A percentile compares a stretch with the other conserved stretches of the same genome.
phyloP scores from a whole-genome alignment of 768 basidiomycete species.

The Naganishia friedmannii region DNA sequence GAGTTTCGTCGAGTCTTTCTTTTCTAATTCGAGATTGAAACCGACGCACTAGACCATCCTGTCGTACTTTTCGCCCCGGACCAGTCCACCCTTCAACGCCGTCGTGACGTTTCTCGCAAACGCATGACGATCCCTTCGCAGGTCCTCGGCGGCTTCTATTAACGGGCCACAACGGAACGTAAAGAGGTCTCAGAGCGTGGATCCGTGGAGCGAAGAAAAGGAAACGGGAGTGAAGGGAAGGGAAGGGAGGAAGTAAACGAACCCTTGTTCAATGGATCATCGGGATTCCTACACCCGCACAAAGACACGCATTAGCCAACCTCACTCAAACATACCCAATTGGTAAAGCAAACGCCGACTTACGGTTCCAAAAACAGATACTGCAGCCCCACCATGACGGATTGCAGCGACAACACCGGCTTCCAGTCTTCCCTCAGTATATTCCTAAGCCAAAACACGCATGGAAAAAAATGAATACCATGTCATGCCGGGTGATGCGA shows the following conservation, averaged over 20 bases:
- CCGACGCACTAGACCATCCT: conserved; percentile 57
- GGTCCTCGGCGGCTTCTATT: conserved; percentile 90
- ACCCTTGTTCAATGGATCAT: conserved; percentile 99
- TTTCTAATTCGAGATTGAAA: not conserved
- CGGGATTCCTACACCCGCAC: conserved; percentile 64
- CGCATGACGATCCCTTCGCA: conserved; percentile 78
- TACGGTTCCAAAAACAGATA: conserved; percentile 93
- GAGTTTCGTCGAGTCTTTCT: no score
- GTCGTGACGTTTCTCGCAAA: conserved; percentile 81
- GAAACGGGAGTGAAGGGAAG: no score
- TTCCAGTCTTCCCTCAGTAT: conserved; percentile 99
- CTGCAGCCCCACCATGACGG: conserved; percentile 96
- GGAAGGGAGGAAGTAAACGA: conserved; percentile 36
- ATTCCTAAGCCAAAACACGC: no score
- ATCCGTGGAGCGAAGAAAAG: not conserved
- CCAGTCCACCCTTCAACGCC: conserved; percentile 75
- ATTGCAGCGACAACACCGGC: conserved; percentile 93
- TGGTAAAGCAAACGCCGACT: no score
- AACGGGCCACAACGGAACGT: not conserved
- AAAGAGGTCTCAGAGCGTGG: not conserved
- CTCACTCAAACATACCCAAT: no score
- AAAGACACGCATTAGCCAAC: no score
- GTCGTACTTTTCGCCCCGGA: conserved; percentile 78
- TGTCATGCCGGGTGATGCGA: not conserved
- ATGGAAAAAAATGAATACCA: no score